Evolutionary conservation across 331 rosid species (phyloP), one percentile per base, ranked within the genome.

Genomic region (Acacia pycnantha): DNA sequence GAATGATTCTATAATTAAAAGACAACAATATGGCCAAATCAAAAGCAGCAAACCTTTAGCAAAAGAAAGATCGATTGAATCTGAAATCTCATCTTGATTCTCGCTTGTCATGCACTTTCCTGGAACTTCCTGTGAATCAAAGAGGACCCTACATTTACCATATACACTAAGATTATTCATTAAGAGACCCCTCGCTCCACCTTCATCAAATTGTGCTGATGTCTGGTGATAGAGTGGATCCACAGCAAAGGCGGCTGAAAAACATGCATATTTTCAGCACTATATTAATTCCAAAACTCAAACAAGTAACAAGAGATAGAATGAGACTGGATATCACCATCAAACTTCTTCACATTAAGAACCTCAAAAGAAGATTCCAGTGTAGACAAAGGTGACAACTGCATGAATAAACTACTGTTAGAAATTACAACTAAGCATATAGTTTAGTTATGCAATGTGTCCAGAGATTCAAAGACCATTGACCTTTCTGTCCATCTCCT

Each of bases 221-320:
- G 99, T 94, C 84, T 96, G 98, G 83, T 92, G 97, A 85, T 96
- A 96, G 71, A 96, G 97, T 13, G 98, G 98, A 84, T 96, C 98
- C 86, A 96, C 97, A 1, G 92, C 88, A 82, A 96, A 96, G 79
- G 98, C 97, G 85, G 93, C 97, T 96, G 95, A 78, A 87, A 72
- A 43, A 69, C 65, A 80, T 58, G 84, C 14, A 78, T 83, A 77
- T 75, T 68, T 77, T 81, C 44, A 77, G 82, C 80, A 88, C 56
- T 84, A 70, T 35, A 69, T 80, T 53, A 75, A 77, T 71, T 66
- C 51, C 74, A 54, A 76, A 58, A 80, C 66, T 82, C 83, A 79
- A 79, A 69, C 79, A 72, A 82, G 79, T 40, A 78, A 72, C 31
- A 8, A 8, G 67, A 87, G 81, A 77, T 29, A 80, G 62, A 73